phyloP scores from a whole-genome alignment of 768 basidiomycete genomes.

The Boletus pseudo-olivaceus region DNA sequence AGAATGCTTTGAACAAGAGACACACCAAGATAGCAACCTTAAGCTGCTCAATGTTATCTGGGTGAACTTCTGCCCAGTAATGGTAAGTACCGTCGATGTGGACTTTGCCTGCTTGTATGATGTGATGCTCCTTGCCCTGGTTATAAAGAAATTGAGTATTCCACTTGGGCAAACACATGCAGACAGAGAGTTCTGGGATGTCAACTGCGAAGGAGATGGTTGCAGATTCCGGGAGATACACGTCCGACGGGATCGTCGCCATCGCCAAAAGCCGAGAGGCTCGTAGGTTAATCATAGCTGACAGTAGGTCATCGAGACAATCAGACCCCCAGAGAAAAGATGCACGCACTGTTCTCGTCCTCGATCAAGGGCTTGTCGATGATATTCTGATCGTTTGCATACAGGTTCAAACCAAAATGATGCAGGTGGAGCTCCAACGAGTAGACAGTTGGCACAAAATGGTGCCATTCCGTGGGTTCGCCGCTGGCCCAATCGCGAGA shows the following conservation, averaged over 20 bases:
- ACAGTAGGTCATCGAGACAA: background rate
- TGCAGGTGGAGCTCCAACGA: slow-evolving; percentile 63
- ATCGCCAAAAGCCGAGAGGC: slow-evolving; percentile 54
- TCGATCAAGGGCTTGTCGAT: slow-evolving; percentile 79
- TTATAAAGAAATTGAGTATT: slow-evolving; percentile 76
- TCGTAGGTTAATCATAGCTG: slow-evolving; percentile 70
- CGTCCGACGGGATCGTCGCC: slow-evolving; percentile 62
- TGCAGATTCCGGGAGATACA: slow-evolving; percentile 68
- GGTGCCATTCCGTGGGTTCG: slow-evolving; percentile 72
- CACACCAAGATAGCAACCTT: slow-evolving; percentile 60
- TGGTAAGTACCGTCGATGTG: slow-evolving; percentile 67
- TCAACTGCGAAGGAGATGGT: slow-evolving; percentile 63
- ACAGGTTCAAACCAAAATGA: slow-evolving; percentile 75
- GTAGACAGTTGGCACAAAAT: slow-evolving; percentile 84
- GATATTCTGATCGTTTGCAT: slow-evolving; percentile 95
- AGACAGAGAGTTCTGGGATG: slow-evolving; percentile 52
- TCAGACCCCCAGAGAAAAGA: background rate
- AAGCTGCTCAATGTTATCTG: slow-evolving; percentile 77
- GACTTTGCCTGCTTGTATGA: slow-evolving; percentile 59
- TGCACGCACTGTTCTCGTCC: slow-evolving; percentile 76
- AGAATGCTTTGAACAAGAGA: background rate
- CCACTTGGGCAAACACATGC: slow-evolving; percentile 81
- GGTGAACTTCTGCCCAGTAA: slow-evolving; percentile 62
- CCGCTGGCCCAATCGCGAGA: slow-evolving; percentile 89
- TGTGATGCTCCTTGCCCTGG: slow-evolving; percentile 52